A percentile compares a stretch with the other conserved stretches of the same genome.
Evolutionary conservation across 2,329 filamentous ascomycete genomes (phyloP).

Genomic region (Aspergillus niger): DNA sequence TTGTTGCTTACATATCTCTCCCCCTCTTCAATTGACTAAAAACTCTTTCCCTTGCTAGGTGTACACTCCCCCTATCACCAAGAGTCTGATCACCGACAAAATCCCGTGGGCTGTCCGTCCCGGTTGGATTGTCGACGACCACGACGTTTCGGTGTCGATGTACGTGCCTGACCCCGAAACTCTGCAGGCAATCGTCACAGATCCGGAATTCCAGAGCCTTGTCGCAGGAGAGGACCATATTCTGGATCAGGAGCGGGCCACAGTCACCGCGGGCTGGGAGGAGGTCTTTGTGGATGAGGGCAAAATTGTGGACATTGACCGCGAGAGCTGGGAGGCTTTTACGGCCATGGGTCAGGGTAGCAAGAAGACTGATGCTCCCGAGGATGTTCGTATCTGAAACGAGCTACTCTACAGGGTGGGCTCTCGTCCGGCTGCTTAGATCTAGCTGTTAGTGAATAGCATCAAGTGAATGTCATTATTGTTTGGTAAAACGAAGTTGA

Average conservation of each 20-base stretch:
- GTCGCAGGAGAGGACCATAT: neutral
- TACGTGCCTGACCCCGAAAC: neutral
- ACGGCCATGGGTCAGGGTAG: neutral
- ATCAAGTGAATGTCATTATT: too few relatives aligned
- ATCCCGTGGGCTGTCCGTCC: neutral
- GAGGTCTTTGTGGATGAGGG: neutral
- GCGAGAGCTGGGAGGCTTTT: neutral
- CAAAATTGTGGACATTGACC: neutral
- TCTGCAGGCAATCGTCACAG: neutral
- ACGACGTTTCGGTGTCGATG: neutral
- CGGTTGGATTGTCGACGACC: neutral
- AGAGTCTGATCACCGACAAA: neutral
- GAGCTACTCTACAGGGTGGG: too few relatives aligned
- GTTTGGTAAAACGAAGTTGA: too few relatives aligned
- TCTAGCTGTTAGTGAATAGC: too few relatives aligned
- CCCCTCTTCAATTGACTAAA: too few relatives aligned
- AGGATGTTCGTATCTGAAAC: neutral
- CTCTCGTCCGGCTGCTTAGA: too few relatives aligned
- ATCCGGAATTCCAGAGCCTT: neutral
- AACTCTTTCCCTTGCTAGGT: neutral
- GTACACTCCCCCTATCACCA: neutral
- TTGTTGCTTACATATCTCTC: neutral
- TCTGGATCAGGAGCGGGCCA: neutral
- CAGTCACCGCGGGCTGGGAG: neutral
- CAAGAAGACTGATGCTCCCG: neutral